phyloP scores from a whole-genome alignment of 2,329 filamentous ascomycete species.

The Fusarium cicatricum region DNA sequence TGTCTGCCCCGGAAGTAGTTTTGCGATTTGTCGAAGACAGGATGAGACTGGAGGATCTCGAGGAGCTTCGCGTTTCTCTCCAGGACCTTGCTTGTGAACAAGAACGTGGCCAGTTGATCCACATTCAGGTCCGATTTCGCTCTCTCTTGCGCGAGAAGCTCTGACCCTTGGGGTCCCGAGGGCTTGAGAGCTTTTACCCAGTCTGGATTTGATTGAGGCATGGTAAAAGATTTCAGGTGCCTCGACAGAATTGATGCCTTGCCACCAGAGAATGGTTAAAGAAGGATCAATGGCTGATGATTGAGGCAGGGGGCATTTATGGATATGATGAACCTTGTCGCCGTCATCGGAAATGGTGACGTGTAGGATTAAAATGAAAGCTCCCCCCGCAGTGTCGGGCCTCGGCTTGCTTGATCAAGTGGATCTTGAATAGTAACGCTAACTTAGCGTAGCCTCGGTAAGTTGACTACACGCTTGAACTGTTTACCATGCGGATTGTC shows the following conservation, averaged over 20 bases:
- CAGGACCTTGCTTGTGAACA: conserved; percentile 73
- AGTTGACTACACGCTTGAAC: too few species aligned
- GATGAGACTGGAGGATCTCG: conserved; percentile 70
- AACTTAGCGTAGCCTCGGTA: not conserved
- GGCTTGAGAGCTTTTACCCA: conserved; percentile 49
- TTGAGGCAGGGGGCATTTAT: not conserved
- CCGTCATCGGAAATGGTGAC: not conserved
- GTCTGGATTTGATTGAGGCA: conserved; percentile 43
- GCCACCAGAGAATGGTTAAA: not conserved
- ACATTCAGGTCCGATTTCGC: conserved; percentile 72
- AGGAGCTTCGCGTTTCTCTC: conserved; percentile 68
- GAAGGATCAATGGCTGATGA: not conserved
- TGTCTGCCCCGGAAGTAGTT: conserved; percentile 78
- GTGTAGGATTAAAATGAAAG: not conserved
- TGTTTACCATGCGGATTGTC: too few species aligned
- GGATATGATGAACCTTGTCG: not conserved
- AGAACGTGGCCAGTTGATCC: conserved; percentile 70
- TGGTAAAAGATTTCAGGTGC: conserved; percentile 4
- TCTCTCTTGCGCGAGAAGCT: conserved; percentile 74
- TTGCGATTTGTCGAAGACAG: conserved; percentile 79
- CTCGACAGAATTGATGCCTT: not conserved
- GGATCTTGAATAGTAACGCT: not conserved
- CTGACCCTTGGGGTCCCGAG: conserved; percentile 71
- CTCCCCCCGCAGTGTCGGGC: not conserved
- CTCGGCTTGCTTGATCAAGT: not conserved